Conservation (phyloP, 495 filamentous ascomycete genomes). For the Durotheca rogersii region DNA sequence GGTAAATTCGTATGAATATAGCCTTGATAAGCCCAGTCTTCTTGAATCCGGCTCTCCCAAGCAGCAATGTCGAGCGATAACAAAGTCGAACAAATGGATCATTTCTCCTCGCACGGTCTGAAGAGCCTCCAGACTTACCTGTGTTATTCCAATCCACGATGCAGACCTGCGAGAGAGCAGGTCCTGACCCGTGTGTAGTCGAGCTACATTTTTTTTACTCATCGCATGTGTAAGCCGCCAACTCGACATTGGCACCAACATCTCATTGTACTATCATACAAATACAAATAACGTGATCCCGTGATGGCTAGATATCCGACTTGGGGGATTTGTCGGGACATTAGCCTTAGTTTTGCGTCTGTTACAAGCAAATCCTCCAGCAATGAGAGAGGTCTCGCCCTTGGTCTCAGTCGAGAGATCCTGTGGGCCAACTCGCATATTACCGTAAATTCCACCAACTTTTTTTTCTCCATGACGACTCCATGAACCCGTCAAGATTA, state of each 20-base stretch:
- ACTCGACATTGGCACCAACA: constrained; percentile 4
- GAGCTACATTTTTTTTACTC: too few relatives aligned
- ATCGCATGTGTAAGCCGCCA: constrained; percentile 2
- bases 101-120: neutral
- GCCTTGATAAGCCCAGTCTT: constrained; percentile 15
- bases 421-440: constrained; percentile 16
- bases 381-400: neutral
- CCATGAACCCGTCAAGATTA: constrained; percentile 6
- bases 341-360: constrained; percentile 1
- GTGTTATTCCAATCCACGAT: too few relatives aligned
- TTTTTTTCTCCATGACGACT: constrained; percentile 27
- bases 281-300: constrained; percentile 19
- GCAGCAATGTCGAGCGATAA: neutral
- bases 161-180: too few relatives aligned
- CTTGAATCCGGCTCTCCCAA: neutral
- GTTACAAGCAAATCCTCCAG: constrained; percentile 2
- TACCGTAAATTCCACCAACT: constrained; percentile 24
- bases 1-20: constrained; percentile 20
- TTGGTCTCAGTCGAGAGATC: constrained; percentile 6
- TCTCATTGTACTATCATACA: constrained; percentile 28
- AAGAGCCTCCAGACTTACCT: neutral
- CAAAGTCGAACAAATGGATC: neutral
- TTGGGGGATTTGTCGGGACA: constrained; percentile 1
- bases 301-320: constrained; percentile 10
- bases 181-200: too few relatives aligned